These are phyloP conservation scores for Goniomonas avonlea DNA, from an alignment of 78 protist species.

Conservation along the genomic window DNA sequence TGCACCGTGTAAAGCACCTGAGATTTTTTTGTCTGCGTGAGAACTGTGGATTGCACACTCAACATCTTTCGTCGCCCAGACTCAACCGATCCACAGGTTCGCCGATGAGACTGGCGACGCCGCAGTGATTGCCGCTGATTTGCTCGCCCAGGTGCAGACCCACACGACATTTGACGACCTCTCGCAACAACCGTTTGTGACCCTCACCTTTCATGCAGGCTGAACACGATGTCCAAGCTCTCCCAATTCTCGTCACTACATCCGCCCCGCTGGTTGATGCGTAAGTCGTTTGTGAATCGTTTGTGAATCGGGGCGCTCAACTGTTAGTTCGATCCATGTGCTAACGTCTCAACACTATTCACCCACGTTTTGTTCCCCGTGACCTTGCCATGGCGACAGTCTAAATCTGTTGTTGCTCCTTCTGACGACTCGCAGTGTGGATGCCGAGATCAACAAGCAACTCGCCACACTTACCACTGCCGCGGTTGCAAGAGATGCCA, in stretches of 20 bases:
- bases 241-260: constrained; percentile 20
- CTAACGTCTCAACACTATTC: too few species aligned
- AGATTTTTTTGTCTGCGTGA: background rate
- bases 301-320: too few species aligned
- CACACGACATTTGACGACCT: background rate
- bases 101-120: constrained; percentile 57
- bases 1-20: background rate
- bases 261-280: background rate
- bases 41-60: background rate
- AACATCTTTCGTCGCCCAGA: background rate
- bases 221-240: constrained; percentile 61
- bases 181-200: background rate
- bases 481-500: constrained; percentile 35
- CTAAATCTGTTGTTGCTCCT: too few species aligned
- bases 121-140: constrained; percentile 56
- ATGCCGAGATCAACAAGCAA: constrained; percentile 5
- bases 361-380: too few species aligned
- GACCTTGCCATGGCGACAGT: too few species aligned
- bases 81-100: constrained; percentile 20
- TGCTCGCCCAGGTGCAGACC: constrained; percentile 37
- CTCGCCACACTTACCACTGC: constrained; percentile 33
- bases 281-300: too few species aligned
- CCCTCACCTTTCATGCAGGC: constrained; percentile 25
- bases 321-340: too few species aligned
- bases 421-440: too few species aligned